Evolutionary conservation across 2,329 filamentous ascomycete genomes (phyloP), one percentile per base, ranked within the genome.

Genomic region (Aspergillus caelatus): DNA sequence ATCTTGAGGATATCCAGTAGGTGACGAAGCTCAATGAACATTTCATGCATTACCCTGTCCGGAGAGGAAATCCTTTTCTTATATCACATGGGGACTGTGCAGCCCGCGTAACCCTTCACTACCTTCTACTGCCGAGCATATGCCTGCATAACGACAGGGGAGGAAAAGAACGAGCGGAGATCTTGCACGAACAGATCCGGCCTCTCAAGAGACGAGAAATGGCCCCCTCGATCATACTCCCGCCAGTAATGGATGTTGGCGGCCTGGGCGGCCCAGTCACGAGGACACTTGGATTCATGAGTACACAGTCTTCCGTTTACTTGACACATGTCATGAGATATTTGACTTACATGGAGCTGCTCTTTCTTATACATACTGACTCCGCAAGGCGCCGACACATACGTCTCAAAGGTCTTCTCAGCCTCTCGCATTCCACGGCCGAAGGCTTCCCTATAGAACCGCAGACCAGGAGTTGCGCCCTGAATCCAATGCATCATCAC

Each of bases 281-380:
- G 36, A 10, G 36, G 36, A 41, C 36, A 41, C 36, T 41, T 41
- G 1, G 3, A 41, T 41, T 9, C 8, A 9, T 41, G 7, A 41
- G 36, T 41, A 19, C 16, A 19, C 36, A 41, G 6, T 19, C 36
- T 41, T 41, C 36, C 16, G 1, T 41, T 41, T n/a, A n/a, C 7
- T 0, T 0, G 7, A n/a, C 3, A 4, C 7, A 19, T 8, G 16
- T 8, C 16, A 41, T 7, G 3, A 2, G 7, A n/a, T 41, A 41
- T 19, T 41, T 41, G 36, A 41, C 36, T 41, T 41, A 41, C 36
- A 41, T 41, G 36, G 36, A 41, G 36, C 8, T 41, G 36, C 7
- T 41, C 36, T 41, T 41, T 41, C 6, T 9, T n/a, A n/a, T 41
- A 41, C 7, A 41, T 41, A 41, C 36, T 41, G 2, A 41, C 36